Evolutionary conservation across 1,284 basidiomycete genomes (phyloP).

Genomic region (Boletus calvinii): DNA sequence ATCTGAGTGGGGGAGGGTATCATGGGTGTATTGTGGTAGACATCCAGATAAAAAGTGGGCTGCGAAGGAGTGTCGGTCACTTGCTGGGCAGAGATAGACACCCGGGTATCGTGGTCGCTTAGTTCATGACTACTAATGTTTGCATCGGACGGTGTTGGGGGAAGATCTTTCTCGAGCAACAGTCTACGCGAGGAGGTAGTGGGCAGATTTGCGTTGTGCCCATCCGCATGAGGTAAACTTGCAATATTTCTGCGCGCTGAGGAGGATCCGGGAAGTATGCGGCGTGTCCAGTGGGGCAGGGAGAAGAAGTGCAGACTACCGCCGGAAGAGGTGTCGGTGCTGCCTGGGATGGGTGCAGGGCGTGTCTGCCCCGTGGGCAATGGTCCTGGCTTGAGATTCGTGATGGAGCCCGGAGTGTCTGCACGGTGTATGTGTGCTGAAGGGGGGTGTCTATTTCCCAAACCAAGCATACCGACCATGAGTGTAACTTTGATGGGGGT

Average conservation of each 20-base stretch:
- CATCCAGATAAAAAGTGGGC: slow-evolving; percentile 24
- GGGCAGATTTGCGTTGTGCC: slow-evolving; percentile 28
- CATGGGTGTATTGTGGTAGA: slow-evolving; percentile 21
- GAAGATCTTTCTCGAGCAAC: slow-evolving; percentile 61
- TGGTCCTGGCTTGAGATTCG: slow-evolving; percentile 8
- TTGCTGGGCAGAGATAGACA: slow-evolving; percentile 23
- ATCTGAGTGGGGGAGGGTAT: slow-evolving; percentile 16
- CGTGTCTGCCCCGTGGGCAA: slow-evolving; percentile 6
- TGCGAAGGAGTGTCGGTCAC: slow-evolving; percentile 15
- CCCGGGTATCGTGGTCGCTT: slow-evolving; percentile 12
- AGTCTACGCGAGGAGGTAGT: slow-evolving; percentile 25
- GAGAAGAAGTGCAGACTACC: slow-evolving; percentile 57
- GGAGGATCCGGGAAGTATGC: slow-evolving; percentile 36
- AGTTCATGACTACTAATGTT: not conserved
- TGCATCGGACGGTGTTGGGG: slow-evolving; percentile 51
- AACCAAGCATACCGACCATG: slow-evolving; percentile 43
- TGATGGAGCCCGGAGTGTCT: slow-evolving; percentile 12
- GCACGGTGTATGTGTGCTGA: slow-evolving; percentile 19
- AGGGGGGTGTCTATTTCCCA: slow-evolving; percentile 24
- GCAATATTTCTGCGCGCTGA: slow-evolving; percentile 26
- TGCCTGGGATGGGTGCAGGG: not conserved
- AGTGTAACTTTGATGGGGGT: not conserved
- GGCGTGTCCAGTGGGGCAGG: slow-evolving; percentile 62
- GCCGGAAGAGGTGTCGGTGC: not conserved
- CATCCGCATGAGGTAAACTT: slow-evolving; percentile 27